Conservation (phyloP, 345 rosid species). For the Tarenaya hassleriana region DNA sequence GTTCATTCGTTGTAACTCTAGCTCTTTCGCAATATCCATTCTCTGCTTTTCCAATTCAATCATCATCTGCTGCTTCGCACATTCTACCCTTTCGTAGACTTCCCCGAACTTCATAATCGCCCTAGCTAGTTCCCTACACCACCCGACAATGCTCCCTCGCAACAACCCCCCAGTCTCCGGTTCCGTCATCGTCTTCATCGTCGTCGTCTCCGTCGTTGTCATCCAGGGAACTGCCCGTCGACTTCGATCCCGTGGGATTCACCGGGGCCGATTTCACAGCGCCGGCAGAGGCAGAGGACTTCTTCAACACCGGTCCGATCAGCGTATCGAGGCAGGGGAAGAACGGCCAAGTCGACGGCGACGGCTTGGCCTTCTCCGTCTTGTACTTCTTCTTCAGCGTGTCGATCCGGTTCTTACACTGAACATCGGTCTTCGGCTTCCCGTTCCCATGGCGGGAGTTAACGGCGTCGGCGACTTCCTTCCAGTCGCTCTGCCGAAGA, state of each 20-base stretch:
- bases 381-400: conserved; percentile 95
- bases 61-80: conserved; percentile 81
- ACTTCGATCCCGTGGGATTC: too few species aligned
- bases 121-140: conserved; percentile 46
- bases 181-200: conserved; percentile 26
- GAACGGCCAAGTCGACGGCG: conserved; percentile 79
- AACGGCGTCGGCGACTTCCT: conserved; percentile 89
- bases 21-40: conserved; percentile 86
- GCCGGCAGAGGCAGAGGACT: conserved; percentile 52
- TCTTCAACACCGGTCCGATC: conserved; percentile 64
- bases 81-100: conserved; percentile 80
- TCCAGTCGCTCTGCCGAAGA: conserved; percentile 99
- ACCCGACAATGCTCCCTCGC: conserved; percentile 34
- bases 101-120: conserved; percentile 77
- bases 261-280: conserved; percentile 21
- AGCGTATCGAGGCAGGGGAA: too few species aligned
- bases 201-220: too few species aligned
- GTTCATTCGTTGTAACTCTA: conserved; percentile 93
- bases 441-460: conserved; percentile 51
- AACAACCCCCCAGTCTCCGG: conserved; percentile 14
- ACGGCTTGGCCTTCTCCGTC: conserved; percentile 74
- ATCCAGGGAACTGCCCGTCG: too few species aligned
- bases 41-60: conserved; percentile 97
- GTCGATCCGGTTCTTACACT: conserved; percentile 98
- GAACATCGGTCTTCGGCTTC: conserved; percentile 84